phyloP scores from a whole-genome alignment of 2,329 filamentous ascomycete genomes.

The Dactylellina cionopaga region DNA sequence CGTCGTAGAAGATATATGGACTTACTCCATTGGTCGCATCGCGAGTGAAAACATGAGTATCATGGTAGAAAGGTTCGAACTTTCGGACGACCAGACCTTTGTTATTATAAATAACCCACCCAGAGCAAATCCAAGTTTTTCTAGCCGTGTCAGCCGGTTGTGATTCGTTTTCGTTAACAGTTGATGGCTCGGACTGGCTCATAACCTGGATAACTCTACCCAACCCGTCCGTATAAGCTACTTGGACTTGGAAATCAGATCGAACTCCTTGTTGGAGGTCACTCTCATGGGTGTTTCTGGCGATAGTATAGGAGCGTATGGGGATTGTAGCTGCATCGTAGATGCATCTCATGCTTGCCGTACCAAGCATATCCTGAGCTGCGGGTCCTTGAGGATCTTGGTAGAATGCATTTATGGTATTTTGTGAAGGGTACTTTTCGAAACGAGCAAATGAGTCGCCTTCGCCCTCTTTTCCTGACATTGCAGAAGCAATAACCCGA shows the following conservation, averaged over 20 bases:
- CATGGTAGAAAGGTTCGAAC: constrained; percentile 55
- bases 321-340: too few species aligned
- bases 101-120: constrained; percentile 55
- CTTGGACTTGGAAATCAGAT: too few species aligned
- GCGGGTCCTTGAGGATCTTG: neutral
- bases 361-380: neutral
- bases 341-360: too few species aligned
- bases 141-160: too few species aligned
- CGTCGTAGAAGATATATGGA: constrained; percentile 35
- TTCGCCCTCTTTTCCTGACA: neutral
- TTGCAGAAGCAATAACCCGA: neutral
- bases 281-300: too few species aligned
- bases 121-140: too few species aligned
- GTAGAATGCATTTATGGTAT: neutral
- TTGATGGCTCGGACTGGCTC: constrained; percentile 9
- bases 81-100: constrained; percentile 52
- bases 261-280: too few species aligned
- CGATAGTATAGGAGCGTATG: too few species aligned
- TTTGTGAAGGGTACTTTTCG: neutral
- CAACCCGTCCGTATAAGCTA: constrained; percentile 32
- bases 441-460: neutral
- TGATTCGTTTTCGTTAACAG: constrained; percentile 54
- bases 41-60: constrained; percentile 43
- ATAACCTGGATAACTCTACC: constrained; percentile 21
- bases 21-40: constrained; percentile 29